Percentiles rank a stretch among this genome's conserved stretches.
Evolutionary conservation across 1,284 basidiomycete species (phyloP).

Genomic region (Phlebopus sp.): DNA sequence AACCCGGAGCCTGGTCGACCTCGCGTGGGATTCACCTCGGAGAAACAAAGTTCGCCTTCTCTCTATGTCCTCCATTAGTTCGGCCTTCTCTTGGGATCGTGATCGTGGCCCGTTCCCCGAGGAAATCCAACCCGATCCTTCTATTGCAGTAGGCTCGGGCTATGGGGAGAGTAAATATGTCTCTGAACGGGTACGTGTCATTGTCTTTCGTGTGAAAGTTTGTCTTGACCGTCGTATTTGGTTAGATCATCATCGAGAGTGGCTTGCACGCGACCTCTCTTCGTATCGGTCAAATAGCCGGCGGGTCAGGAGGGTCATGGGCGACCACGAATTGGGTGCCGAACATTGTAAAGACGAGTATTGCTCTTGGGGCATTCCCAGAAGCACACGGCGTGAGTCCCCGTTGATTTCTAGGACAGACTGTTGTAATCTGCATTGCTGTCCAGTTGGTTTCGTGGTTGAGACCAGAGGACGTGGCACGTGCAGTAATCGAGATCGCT

Average conservation of each 20-base stretch:
- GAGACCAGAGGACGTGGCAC: slow-evolving; percentile 9
- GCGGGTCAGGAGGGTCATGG: slow-evolving; percentile 27
- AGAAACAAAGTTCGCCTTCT: slow-evolving; percentile 20
- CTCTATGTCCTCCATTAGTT: slow-evolving; percentile 32
- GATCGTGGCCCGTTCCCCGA: slow-evolving; percentile 27
- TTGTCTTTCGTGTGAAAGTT: too few relatives aligned
- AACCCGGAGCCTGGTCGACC: slow-evolving; percentile 35
- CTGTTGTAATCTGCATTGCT: too few relatives aligned
- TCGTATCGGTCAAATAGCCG: slow-evolving; percentile 29
- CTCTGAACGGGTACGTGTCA: slow-evolving; percentile 17
- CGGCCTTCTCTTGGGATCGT: slow-evolving; percentile 23
- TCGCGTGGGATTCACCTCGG: slow-evolving; percentile 25
- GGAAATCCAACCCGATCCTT: slow-evolving; percentile 16
- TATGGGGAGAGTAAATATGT: slow-evolving; percentile 34
- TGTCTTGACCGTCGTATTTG: too few relatives aligned
- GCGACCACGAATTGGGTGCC: slow-evolving; percentile 29
- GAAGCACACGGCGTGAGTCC: too few relatives aligned
- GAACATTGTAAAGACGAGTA: slow-evolving; percentile 28
- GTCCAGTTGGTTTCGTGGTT: slow-evolving; percentile 10
- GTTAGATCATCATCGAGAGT: slow-evolving; percentile 20
- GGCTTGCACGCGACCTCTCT: slow-evolving; percentile 21
- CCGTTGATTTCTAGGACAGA: too few relatives aligned
- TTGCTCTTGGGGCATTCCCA: slow-evolving; percentile 14
- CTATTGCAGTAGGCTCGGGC: slow-evolving; percentile 21
- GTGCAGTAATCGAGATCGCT: slow-evolving; percentile 9